Evolutionary conservation across 495 filamentous ascomycete species (phyloP).

Genomic region (Tuber indicum): DNA sequence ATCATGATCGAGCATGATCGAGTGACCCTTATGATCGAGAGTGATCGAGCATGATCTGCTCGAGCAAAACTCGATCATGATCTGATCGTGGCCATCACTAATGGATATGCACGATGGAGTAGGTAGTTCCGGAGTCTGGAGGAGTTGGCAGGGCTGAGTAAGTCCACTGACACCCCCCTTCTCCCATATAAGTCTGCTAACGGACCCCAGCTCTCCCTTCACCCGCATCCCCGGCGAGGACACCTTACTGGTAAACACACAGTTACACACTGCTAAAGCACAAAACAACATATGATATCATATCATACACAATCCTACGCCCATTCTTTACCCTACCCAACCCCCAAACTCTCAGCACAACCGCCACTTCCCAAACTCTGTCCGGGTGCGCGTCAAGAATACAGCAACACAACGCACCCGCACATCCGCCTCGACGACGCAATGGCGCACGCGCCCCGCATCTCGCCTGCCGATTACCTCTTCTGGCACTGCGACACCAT

Average conservation of each 20-base stretch:
- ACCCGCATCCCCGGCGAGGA: slow-evolving; percentile 64
- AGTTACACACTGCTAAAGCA: slow-evolving; percentile 68
- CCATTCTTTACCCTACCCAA: slow-evolving; percentile 64
- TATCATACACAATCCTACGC: slow-evolving; percentile 62
- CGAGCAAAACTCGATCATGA: no score
- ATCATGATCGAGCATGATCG: no score
- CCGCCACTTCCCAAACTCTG: no score
- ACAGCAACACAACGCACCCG: no score
- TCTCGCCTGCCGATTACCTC: slow-evolving; percentile 55
- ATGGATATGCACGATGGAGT: no score
- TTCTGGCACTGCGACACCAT: no score
- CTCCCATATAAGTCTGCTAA: slow-evolving; percentile 8
- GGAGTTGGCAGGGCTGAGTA: slow-evolving; percentile 80
- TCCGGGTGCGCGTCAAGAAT: no score
- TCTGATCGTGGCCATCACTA: no score
- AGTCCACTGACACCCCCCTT: neutral
- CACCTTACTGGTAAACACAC: slow-evolving; percentile 74
- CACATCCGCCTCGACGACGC: slow-evolving; percentile 64
- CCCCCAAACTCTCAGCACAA: slow-evolving; percentile 26
- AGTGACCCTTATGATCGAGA: no score
- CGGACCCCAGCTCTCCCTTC: slow-evolving; percentile 58
- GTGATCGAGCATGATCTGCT: no score
- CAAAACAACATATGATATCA: slow-evolving; percentile 51
- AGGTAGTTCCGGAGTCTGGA: no score
- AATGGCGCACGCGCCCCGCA: slow-evolving; percentile 73